A percentile compares a stretch with the other conserved stretches of the same genome.
Evolutionary conservation across 129 eudicot genomes (phyloP).

Genomic region (Pseudognaphalium luteoalbum): DNA sequence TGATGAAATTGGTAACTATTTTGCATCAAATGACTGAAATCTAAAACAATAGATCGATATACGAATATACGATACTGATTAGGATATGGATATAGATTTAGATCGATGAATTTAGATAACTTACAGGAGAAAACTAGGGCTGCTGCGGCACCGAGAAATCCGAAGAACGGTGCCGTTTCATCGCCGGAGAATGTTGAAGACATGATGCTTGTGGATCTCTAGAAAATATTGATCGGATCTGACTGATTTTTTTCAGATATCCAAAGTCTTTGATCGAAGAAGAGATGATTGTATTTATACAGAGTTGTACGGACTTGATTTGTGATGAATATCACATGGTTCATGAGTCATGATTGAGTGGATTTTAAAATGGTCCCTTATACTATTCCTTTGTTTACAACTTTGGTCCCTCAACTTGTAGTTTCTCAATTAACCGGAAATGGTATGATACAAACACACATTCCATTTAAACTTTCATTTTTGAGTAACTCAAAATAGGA

Average conservation of each 20-base stretch:
- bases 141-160: constrained; percentile 47
- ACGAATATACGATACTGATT: too few species aligned
- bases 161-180: constrained; percentile 48
- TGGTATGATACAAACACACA: too few species aligned
- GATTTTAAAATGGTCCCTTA: constrained; percentile 1
- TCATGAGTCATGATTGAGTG: not conserved
- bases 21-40: not conserved
- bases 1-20: not conserved
- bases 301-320: constrained; percentile 24
- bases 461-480: too few species aligned
- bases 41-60: too few species aligned
- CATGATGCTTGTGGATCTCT: constrained; percentile 37
- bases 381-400: not conserved
- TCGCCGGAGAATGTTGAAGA: constrained; percentile 50
- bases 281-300: constrained; percentile 28
- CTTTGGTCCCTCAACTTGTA: constrained; percentile 6
- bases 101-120: constrained; percentile 17
- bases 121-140: constrained; percentile 46
- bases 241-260: constrained; percentile 23
- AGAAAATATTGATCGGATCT: constrained; percentile 28
- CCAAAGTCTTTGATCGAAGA: constrained; percentile 20
- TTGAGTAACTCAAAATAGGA: too few species aligned
- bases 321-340: constrained; percentile 17
- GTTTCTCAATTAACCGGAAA: not conserved
- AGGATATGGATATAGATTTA: not conserved